These are phyloP conservation scores for Pythium plurisporium DNA, from an alignment of 352 stramenopile genomes.

Conservation along the genomic window DNA sequence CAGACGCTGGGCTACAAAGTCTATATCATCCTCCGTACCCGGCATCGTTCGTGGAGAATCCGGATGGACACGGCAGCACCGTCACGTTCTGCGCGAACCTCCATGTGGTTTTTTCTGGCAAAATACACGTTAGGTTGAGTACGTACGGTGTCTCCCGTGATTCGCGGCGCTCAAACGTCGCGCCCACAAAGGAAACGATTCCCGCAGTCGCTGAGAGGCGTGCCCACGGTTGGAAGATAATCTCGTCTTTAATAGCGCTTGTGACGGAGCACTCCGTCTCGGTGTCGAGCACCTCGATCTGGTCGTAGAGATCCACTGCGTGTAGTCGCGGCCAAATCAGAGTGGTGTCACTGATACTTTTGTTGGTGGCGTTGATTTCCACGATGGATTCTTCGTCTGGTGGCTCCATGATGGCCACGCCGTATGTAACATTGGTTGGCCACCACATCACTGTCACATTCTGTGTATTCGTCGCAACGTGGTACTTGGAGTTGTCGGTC, in stretches of 20 bases:
- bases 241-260: slow-evolving; percentile 13
- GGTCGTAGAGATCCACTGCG: slow-evolving; percentile 51
- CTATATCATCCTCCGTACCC: no score
- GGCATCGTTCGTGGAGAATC: slow-evolving; percentile 41
- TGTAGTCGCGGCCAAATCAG: slow-evolving; percentile 55
- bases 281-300: slow-evolving; percentile 57
- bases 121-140: slow-evolving; percentile 38
- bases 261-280: slow-evolving; percentile 36
- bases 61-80: slow-evolving; percentile 37
- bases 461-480: slow-evolving; percentile 57
- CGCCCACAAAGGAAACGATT: slow-evolving; percentile 36
- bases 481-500: slow-evolving; percentile 43
- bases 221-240: slow-evolving; percentile 33
- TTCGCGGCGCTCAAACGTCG: slow-evolving; percentile 26
- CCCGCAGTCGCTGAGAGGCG: slow-evolving; percentile 24
- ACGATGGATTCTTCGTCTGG: slow-evolving; percentile 51
- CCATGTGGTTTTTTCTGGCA: slow-evolving; percentile 29
- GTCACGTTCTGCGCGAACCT: slow-evolving; percentile 30
- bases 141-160: slow-evolving; percentile 28
- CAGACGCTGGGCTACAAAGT: neutral
- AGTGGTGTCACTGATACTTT: slow-evolving; percentile 23
- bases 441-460: slow-evolving; percentile 55
- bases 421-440: slow-evolving; percentile 41
- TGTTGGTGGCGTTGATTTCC: slow-evolving; percentile 19
- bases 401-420: slow-evolving; percentile 32